Evolutionary conservation across 768 basidiomycete species (phyloP), one percentile per base, ranked within the genome.

Genomic region (Podaxis carcinomalis): DNA sequence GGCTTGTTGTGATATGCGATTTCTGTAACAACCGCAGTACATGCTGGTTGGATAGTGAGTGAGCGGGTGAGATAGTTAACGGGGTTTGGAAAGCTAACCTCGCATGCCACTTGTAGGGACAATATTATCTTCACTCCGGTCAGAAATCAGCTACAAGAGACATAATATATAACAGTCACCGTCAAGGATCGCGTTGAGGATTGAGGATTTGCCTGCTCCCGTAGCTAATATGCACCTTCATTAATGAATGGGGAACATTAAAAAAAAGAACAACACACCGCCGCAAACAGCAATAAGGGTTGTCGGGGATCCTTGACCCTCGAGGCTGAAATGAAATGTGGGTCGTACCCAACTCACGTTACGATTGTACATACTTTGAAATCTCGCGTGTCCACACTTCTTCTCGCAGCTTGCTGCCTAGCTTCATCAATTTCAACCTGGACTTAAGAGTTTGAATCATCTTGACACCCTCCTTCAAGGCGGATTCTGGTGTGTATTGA

Each of bases 81-180:
- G 16, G 36, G 28, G 32, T 39, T 16, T 6, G 59, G 51, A 36
- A 53, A 16, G 66, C 66, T 32, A 60, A 84, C 84, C 83, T 64
- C 83, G 77, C 85, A 86, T 86, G 25, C 85, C 85, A 62, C 83
- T 85, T 4, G 86, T 87, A 4, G 86, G 85, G 13, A 88, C 85
- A 52, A 87, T 78, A 62, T 82, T 84, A 64, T 85, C 84, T 83
- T 40, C 23, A 28, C 51, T 25, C 32, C 56, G 6, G 57, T 63
- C 6, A 65, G 54, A 49, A 19, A 27, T 14, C 37, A 21, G 57
- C 32, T 52, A 37, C 35, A 54, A 52, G 21, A 2, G 35, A 57
- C 16, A 27, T 9, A 49, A 16, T 23, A 51, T 39, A 23, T 14
- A 36, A 44, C 47, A 64, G 69, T 46, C 65, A 83, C 84, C 84